Evolutionary conservation across 805 yeast genomes (phyloP), one percentile per base, ranked within the genome.

Genomic region (Spathaspora arborariae): DNA sequence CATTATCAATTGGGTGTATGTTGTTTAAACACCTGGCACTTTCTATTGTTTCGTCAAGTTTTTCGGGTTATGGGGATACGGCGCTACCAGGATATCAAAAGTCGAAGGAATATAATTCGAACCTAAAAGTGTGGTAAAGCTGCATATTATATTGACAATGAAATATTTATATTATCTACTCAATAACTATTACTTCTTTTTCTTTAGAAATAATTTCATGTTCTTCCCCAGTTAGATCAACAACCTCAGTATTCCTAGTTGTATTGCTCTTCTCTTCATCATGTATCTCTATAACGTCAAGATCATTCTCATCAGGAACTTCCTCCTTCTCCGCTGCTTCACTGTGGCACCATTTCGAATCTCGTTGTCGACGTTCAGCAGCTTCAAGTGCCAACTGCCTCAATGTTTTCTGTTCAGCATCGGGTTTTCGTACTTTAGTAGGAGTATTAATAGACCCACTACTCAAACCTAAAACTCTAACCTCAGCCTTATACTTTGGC

Each of bases 321-420:
- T 65, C 67, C 5, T 58, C 67, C 8, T 55, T 54, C 8, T 50
- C 56, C 2, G 45, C 54, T 16, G 47, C 56, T 11, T 45, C 56
- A n/a, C 51, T 50, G 10, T 58, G 56, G 51, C 85, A 81, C 70
- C 76, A 72, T 48, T 74, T 76, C 3, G 69, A 58, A 58, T 81
- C 87, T n/a, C 65, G 62, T 16, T 70, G 58, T 39, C 94, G 65
- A 46, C 82, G 63, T 49, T 83, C 84, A 0, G 88, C 83, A 1
- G 95, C 94, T 48, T 72, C 75, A 15, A 78, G 56, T 39, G 79
- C 75, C 41, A 79, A 59, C 5, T 71, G 76, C 33, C 81, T 66
- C 42, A 78, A 51, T 18, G 34, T 35, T 20, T 30, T 45, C 4
- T 48, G 45, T 10, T 37, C 24, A 22, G 13, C 7, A n/a, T 16